Conservation (phyloP, 2,329 filamentous ascomycete species). For the Leptoxyphium fumago region DNA sequence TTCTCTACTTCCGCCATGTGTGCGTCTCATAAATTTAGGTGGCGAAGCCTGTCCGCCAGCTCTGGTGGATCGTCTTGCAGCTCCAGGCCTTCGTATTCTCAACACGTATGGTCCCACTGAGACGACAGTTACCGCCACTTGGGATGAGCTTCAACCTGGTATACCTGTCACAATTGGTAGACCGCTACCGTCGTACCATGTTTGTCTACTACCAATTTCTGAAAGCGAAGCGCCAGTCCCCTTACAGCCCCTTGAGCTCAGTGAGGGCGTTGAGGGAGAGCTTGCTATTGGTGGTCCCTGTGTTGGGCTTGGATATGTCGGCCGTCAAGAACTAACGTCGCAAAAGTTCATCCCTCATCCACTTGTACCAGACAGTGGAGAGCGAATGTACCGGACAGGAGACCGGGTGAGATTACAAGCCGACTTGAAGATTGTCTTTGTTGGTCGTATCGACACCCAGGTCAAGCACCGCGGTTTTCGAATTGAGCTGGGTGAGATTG, state of each 20-base stretch:
- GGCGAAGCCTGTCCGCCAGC: no score
- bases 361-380: conserved; percentile 4
- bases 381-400: conserved; percentile 10
- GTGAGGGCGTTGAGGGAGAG: conserved; percentile 8
- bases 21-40: no score
- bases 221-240: conserved; percentile 1
- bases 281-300: conserved; percentile 12
- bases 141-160: no score
- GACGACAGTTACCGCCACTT: no score
- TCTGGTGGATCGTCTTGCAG: no score
- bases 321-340: conserved; percentile 9
- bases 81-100: no score
- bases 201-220: no score
- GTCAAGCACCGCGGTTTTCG: conserved; percentile 91
- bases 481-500: conserved; percentile 85
- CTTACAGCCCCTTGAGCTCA: conserved; percentile 5
- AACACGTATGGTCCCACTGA: no score
- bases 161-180: no score
- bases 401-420: conserved; percentile 9
- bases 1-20: no score
- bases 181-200: no score
- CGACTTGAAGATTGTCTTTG: conserved; percentile 29
- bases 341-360: conserved; percentile 13
- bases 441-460: conserved; percentile 68
- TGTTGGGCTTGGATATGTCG: conserved; percentile 10